These are phyloP conservation scores for Tribonema minus DNA, from an alignment of 108 stramenopile species.

Conservation along the genomic window DNA sequence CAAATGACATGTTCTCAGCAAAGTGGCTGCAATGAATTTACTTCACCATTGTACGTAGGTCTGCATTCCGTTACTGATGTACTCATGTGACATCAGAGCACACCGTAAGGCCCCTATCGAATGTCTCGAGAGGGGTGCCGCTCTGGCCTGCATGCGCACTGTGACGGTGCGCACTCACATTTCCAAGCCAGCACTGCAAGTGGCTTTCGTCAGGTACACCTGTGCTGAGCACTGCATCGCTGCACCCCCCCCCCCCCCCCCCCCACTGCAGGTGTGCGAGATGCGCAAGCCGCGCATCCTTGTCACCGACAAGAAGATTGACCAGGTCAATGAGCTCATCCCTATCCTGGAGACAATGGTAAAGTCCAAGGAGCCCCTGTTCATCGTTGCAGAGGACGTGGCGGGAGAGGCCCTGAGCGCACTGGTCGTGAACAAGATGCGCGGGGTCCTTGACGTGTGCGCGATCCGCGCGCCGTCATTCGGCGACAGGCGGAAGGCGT, in stretches of 20 bases:
- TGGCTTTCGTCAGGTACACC: too few relatives aligned
- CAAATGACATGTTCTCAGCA: too few relatives aligned
- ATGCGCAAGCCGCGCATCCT: slow-evolving; percentile 63
- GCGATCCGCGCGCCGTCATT: slow-evolving; percentile 95
- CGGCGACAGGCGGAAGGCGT: slow-evolving; percentile 84
- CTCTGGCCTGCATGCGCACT: too few relatives aligned
- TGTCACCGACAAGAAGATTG: slow-evolving; percentile 92
- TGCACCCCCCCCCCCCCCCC: background rate
- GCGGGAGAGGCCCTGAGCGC: slow-evolving; percentile 92
- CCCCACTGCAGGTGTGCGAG: slow-evolving; percentile 65
- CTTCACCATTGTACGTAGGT: too few relatives aligned
- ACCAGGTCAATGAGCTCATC: slow-evolving; percentile 86
- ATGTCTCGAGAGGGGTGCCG: too few relatives aligned
- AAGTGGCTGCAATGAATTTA: too few relatives aligned
- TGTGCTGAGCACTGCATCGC: too few relatives aligned
- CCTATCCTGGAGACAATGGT: slow-evolving; percentile 89
- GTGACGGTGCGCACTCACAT: too few relatives aligned
- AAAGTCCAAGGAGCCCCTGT: slow-evolving; percentile 87
- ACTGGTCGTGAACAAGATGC: slow-evolving; percentile 96
- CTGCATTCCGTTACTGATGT: too few relatives aligned
- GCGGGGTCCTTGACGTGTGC: slow-evolving; percentile 90
- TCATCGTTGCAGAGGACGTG: slow-evolving; percentile 93
- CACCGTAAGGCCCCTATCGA: too few relatives aligned
- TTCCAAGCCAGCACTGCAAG: too few relatives aligned
- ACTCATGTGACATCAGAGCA: too few relatives aligned